Base-by-base conservation (phyloP, 805 yeast species). In the Starmera quercuum region DNA sequence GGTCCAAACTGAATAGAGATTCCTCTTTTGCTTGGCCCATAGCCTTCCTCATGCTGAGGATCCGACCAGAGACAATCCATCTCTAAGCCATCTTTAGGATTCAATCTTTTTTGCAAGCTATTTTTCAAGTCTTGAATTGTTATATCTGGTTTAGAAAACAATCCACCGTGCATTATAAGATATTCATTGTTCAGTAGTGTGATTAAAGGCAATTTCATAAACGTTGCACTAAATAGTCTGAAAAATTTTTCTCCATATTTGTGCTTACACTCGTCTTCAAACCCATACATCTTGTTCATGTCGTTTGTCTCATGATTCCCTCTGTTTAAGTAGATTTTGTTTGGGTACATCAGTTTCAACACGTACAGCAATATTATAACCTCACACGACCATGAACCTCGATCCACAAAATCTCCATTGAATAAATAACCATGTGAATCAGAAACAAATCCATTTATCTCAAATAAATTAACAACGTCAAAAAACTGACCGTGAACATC, bases 31-130 rank as follows among this genome's bases (percentile, higher is more conserved):
- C 94, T 83, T 5, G 92, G 85, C 2, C 86, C 75, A 23, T 95
- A 71, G 6, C 97, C 98, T 14, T 72, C 61, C 11, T 62, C 66
- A 0, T 66, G 64, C 57, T 87, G 97, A 1, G 98, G 98, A 58
- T 92, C 98, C 0, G 97, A 85, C 98, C 98, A 92, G 40, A 92
- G 65, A 52, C 92, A 67, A 53, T 92, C 98, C 97, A 90, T 92
- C 58, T 90, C 95, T 23, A 86, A 66, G 7, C 97, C 97, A 33
- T 83, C 85, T 47, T 80, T 74, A 29, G 95, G 90, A 18, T 97
- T 97, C 58, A 85, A 95, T 16, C 75, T 66, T 54, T 83, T 81
- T 36, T 95, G 68, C 45, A 86, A 73, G 40, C 82, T 66, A 20
- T 70, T 63, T 46, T 81, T 76, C 45, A 92, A 75, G 43, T 90